Base-by-base conservation (phyloP, 2,329 filamentous ascomycete species). In the Pyricularia pennisetigena region DNA sequence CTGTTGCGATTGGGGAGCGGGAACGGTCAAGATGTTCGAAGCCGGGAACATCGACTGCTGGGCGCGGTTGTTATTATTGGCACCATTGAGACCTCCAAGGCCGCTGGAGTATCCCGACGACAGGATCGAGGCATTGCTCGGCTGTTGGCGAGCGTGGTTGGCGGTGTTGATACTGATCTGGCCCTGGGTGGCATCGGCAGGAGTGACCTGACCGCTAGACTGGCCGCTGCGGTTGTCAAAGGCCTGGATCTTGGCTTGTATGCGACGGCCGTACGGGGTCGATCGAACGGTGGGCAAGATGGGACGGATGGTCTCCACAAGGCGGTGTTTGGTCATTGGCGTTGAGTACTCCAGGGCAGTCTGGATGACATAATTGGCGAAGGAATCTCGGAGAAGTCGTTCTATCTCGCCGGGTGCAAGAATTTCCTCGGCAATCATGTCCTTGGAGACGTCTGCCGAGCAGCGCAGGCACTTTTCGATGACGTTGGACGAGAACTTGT, bases 401-500 rank as follows among this genome's bases (percentile, higher is more conserved):
- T 97, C 93, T 70, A 98, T 90, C 79, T 97, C 93, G 69, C 85
- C 84, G 3, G 89, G 86, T 9, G 80, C 75, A 69, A 89, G 83
- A 75, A 99, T 89, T 81, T 98, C 95, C 49, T 91, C 87, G 69
- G 97, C 90, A 79, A 99, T 89, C 78, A 89, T 84, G 73, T 93
- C 90, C 76, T 90, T 93, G 67, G 90, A 90, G 10, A 86, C 82
- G 28, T 88, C 82, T 70, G 91, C 88, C 49, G 94, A 90, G 76
- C 93, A 97, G 68, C 95, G 85, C 69, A 98, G 82, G 74, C 91
- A 94, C 78, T 99, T 99, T 82, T 99, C 95, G 71, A 99, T 94
- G 69, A 99, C 95, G 74, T 99, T 99, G 75, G 95, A 98, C 81
- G 93, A 97, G 82, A 99, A 99, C 80, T 99, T 99, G 82, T 99